Evolutionary conservation across 177 flowering plant species (phyloP), one percentile per base, ranked within the genome.

Genomic region (Telopea speciosissima): DNA sequence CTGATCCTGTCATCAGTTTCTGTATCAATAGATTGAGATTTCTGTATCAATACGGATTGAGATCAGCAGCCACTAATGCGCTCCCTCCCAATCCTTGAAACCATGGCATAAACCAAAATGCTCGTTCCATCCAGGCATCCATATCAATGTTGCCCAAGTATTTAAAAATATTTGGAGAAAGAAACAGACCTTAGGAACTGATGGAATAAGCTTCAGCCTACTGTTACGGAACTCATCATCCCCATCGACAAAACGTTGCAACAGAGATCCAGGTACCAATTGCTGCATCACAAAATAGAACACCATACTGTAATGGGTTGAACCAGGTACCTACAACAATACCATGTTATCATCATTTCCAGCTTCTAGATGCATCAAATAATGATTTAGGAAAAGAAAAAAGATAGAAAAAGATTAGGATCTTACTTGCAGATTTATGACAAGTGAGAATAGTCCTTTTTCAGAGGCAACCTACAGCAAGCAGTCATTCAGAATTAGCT

Each of bases 221-320:
- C 95, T 90, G 75, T 88, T 96, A 31, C 99, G 91, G 73, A 93
- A 96, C 74, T 96, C 99, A 78, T 93, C 99, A 78, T 96, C 99
- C 45, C 99, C 98, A 79, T 96, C 97, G 69, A 96, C 95, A 83
- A 96, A 96, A 17, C 91, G 90, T 77, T 93, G 97, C 83, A 96
- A 74, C 21, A 96, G 89, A 22, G 99, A 93, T 71, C 99, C 98
- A 58, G 89, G 86, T 54, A 78, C 80, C 72, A 96, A 78, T 68
- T 85, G 83, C 74, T 82, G 85, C 10, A 83, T 81, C 49, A 96
- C 97, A 81, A 93, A 96, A 80, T 96, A 93, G 77, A 96, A 93
- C 59, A 96, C 93, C 99, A 96, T 93, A 80, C 99, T 96, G 84
- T 96, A 93, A 76, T 90, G 92, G 62, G 89, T 89, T 76, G 99